Percentiles rank a stretch among this genome's conserved stretches.
Conservation (phyloP, 1,284 basidiomycete species). For the Sporisorium sorghi region DNA sequence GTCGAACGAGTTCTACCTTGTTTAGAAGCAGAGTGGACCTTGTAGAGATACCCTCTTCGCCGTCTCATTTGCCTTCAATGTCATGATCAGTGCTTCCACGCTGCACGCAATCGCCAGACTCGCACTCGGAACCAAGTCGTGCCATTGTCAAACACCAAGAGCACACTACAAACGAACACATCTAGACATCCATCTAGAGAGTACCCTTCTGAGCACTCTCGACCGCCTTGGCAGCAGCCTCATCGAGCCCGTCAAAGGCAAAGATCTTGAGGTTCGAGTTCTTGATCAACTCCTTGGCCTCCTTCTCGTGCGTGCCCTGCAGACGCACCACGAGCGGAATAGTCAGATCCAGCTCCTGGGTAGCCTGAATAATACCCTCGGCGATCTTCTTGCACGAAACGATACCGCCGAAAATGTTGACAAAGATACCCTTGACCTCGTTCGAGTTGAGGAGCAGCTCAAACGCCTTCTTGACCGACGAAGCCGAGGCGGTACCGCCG, state of each 20-base stretch:
- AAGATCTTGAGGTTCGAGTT: constrained; percentile 83
- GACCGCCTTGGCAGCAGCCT: constrained; percentile 54
- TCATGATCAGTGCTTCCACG: background rate
- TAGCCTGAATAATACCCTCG: constrained; percentile 93
- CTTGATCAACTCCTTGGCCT: constrained; percentile 83
- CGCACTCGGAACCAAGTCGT: background rate
- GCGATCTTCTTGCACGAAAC: constrained; percentile 89
- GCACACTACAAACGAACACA: background rate
- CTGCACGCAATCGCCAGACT: too few relatives aligned
- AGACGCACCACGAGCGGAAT: constrained; percentile 93
- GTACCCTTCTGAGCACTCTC: constrained; percentile 49
- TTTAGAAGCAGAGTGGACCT: constrained; percentile 3
- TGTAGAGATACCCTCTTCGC: constrained; percentile 4
- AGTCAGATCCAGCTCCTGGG: constrained; percentile 85
- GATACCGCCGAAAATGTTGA: constrained; percentile 84
- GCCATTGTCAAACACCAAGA: background rate
- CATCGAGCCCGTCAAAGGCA: constrained; percentile 51
- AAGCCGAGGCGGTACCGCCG: constrained; percentile 95
- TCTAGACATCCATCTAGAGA: constrained; percentile 19
- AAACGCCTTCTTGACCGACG: constrained; percentile 99
- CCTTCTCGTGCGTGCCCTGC: constrained; percentile 95
- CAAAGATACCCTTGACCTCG: constrained; percentile 97
- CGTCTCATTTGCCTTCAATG: too few relatives aligned
- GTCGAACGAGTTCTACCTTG: constrained; percentile 41
- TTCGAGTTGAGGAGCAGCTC: constrained; percentile 90